phyloP scores from a whole-genome alignment of 257 asterid genomes.

The Agastache rugosa region DNA sequence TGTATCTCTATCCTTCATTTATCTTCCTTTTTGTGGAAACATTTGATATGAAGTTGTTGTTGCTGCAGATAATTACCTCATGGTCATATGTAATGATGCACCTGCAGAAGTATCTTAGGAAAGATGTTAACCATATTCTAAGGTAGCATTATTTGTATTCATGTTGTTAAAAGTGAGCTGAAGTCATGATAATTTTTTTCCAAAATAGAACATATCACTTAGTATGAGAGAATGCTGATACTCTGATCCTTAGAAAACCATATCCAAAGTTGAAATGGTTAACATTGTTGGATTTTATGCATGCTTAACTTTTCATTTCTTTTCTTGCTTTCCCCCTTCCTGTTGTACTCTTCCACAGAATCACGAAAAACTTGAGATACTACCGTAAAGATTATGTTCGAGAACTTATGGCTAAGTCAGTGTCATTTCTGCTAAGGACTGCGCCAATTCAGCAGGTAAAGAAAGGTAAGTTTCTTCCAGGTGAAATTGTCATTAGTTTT shows the following conservation, averaged over 20 bases:
- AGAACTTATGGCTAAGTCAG: slow-evolving; percentile 85
- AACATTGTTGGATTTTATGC: neutral
- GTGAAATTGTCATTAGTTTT: neutral
- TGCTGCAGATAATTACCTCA: slow-evolving; percentile 78
- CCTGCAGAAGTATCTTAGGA: slow-evolving; percentile 74
- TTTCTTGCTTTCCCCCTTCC: slow-evolving; percentile 1
- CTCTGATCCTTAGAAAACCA: neutral
- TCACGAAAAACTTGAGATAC: slow-evolving; percentile 72
- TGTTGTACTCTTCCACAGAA: slow-evolving; percentile 49
- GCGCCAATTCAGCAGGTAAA: slow-evolving; percentile 62
- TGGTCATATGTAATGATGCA: slow-evolving; percentile 85
- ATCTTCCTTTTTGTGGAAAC: slow-evolving; percentile 24
- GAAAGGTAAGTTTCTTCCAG: slow-evolving; percentile 59
- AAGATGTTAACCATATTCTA: slow-evolving; percentile 60
- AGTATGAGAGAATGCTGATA: slow-evolving; percentile 7
- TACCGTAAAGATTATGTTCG: slow-evolving; percentile 74
- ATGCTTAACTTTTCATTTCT: slow-evolving; percentile 1
- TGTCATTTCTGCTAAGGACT: slow-evolving; percentile 80
- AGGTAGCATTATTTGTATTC: slow-evolving; percentile 54
- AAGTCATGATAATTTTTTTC: neutral
- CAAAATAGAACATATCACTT: neutral
- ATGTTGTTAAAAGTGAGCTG: slow-evolving; percentile 17
- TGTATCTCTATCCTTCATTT: slow-evolving; percentile 27
- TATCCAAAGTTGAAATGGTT: neutral
- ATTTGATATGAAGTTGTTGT: slow-evolving; percentile 28